Base-by-base conservation (phyloP, 768 basidiomycete genomes). In the Termitomyces titanicus region DNA sequence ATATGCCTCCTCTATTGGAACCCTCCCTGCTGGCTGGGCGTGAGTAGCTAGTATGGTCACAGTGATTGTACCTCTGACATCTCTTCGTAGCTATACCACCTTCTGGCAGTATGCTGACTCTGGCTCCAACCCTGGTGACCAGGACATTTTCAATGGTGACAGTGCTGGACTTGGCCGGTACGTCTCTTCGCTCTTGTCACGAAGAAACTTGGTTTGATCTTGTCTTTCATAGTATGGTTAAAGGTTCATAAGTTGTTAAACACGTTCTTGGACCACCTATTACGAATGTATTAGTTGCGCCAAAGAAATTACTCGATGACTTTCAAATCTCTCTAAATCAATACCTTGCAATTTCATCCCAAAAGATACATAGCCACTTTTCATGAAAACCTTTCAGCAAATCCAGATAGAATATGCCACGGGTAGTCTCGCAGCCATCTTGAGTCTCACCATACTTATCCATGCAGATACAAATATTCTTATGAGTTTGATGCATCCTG, bases 101-200 rank as follows among this genome's bases (percentile, higher is more conserved):
- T 84, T 85, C 67, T 85, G 83, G 83, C 81, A 85, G 63, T 83
- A 81, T 49, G 79, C 78, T 4, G 73, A 82, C 55, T 76, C 77
- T 29, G 79, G 83, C 5, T 37, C 78, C 20, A 80, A 79, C 62
- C 81, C 82, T 42, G 83, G 83, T 37, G 83, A 86, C 56, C 77
- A 79, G 48, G 77, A 85, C 59, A 57, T 70, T 51, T 85, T 82
- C 72, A 82, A 83, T 38, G 84, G 83, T n/a, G 75, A 79, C 55
- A 54, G 68, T 40, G 67, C 75, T 49, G 74, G 76, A 9, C 64
- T 83, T 51, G 57, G 70, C 52, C 61, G 65, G 79, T 79, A 42
- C n/a, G 62, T 46, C n/a, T n/a, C 12, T 27, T 29, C n/a, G n/a
- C 27, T 18, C 20, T 31, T 29, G 12, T 17, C n/a, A 18, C 2